Conservation (phyloP, 2,329 filamentous ascomycete genomes). For the Phialophora macrospora region DNA sequence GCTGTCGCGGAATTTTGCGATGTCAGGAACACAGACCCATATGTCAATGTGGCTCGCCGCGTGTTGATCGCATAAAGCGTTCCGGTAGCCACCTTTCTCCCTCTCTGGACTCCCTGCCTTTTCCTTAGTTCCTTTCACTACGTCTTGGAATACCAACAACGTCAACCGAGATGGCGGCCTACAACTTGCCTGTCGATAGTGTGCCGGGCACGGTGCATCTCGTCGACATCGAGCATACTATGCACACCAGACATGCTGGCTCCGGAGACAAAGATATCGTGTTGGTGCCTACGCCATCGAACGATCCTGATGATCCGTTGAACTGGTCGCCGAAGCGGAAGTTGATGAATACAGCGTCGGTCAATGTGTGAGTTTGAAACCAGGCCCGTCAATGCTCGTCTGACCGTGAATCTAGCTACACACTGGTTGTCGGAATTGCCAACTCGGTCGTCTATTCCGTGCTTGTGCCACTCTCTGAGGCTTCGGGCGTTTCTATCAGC, state of each 20-base stretch:
- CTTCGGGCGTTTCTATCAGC: conserved; percentile 49
- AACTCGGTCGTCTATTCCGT: conserved; percentile 45
- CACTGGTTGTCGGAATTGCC: conserved; percentile 43
- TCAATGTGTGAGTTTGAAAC: conserved; percentile 43
- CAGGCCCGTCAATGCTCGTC: conserved; percentile 8
- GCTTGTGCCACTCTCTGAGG: conserved; percentile 48
- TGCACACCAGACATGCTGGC: conserved; percentile 38
- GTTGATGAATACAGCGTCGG: conserved; percentile 42
- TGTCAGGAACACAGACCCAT: conserved; percentile 5
- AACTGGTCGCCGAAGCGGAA: conserved; percentile 47
- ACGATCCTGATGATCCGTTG: conserved; percentile 49
- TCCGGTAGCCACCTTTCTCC: not conserved
- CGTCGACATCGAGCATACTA: conserved; percentile 43
- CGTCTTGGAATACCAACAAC: not conserved
- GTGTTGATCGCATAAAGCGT: conserved; percentile 14
- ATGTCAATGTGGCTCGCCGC: not conserved
- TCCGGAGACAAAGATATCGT: conserved; percentile 43
- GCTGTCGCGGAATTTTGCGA: conserved; percentile 15
- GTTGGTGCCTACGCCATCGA: conserved; percentile 45
- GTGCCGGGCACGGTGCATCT: conserved; percentile 48
- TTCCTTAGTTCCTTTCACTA: not conserved
- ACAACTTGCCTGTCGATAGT: conserved; percentile 34
- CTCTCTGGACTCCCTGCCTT: not conserved
- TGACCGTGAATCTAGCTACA: conserved; percentile 42
- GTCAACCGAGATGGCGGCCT: conserved; percentile 19